Evolutionary conservation across 352 stramenopile genomes (phyloP), one percentile per base, ranked within the genome.

Genomic region (Phytopythium ostracodes): DNA sequence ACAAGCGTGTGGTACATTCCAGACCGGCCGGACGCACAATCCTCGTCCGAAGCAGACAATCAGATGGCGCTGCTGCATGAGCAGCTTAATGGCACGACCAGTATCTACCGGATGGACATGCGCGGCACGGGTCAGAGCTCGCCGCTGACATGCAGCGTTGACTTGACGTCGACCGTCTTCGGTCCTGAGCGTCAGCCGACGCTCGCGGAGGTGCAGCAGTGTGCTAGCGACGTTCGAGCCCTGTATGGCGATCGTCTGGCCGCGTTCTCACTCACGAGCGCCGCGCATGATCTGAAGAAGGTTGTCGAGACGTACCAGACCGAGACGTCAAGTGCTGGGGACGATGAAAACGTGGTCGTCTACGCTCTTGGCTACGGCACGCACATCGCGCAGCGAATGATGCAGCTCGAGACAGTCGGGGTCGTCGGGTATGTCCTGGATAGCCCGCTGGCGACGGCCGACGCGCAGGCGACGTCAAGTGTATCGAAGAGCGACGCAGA

Each of bases 291-390:
- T 59, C 46, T 92, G 29, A 80, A 84, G 49, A 64, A 66, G 25
- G 59, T 89, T 27, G 79, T 92, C 53, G 68, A 65, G n/a, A 52
- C 56, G 10, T 80, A 73, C 63, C 81, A 88, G 47, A 20, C 75
- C 27, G 53, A 59, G 1, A 33, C 35, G 8, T 20, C 53, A 3
- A 25, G 22, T 15, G 53, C 25, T 11, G 53, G 53, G 0, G 33
- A 33, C 1, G 47, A 70, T 14, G 79, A 73, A 8, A 44, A 81
- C 20, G 47, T 71, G 24, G 73, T 81, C 38, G 63, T 92, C 1
- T 94, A 94, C 67, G 81, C 81, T 0, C 60, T 92, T 9, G 83
- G 83, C 17, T 87, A 88, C 47, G 84, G 82, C n/a, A 85, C 84
- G 29, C 73, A 79, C 33, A 60, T 89, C 20, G 74, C 84, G 11